Evolutionary conservation across 164 flowering plant genomes (phyloP).

Genomic region (Warburgia ugandensis): DNA sequence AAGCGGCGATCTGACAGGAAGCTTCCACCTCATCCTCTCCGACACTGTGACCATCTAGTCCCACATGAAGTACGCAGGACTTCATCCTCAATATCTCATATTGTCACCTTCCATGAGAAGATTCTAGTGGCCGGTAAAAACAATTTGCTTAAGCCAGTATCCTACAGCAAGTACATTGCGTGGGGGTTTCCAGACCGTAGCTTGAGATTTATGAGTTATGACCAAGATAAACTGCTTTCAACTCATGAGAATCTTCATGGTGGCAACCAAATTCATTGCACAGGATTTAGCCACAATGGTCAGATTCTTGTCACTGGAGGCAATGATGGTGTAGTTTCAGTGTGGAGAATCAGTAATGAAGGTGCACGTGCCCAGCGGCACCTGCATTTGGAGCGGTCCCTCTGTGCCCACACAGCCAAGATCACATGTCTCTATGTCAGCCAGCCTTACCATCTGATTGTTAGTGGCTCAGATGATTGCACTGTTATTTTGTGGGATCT

Average conservation of each 20-base stretch:
- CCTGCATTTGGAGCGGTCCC: conserved; percentile 62
- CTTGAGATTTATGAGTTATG: conserved; percentile 81
- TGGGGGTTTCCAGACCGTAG: conserved; percentile 99
- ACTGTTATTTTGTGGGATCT: conserved; percentile 92
- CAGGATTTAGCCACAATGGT: conserved; percentile 85
- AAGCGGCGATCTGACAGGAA: conserved; percentile 73
- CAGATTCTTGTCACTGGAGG: conserved; percentile 82
- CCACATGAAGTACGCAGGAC: conserved; percentile 67
- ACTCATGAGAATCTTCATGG: conserved; percentile 96
- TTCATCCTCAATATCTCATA: conserved; percentile 50
- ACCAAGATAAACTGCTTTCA: conserved; percentile 83
- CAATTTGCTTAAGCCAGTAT: conserved; percentile 72
- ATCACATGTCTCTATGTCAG: conserved; percentile 77
- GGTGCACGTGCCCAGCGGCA: conserved; percentile 46
- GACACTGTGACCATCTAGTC: conserved; percentile 50
- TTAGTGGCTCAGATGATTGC: conserved; percentile 94
- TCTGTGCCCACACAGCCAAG: conserved; percentile 80
- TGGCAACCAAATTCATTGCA: conserved; percentile 85
- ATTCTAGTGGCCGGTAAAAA: conserved; percentile 70
- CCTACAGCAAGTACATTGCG: conserved; percentile 71
- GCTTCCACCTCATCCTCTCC: conserved; percentile 70
- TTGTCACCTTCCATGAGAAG: conserved; percentile 59
- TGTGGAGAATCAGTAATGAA: conserved; percentile 69
- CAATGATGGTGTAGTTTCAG: conserved; percentile 73
- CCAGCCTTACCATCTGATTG: conserved; percentile 91